Conservation (phyloP, 2,329 filamentous ascomycete genomes). For the Penicillium sp. region DNA sequence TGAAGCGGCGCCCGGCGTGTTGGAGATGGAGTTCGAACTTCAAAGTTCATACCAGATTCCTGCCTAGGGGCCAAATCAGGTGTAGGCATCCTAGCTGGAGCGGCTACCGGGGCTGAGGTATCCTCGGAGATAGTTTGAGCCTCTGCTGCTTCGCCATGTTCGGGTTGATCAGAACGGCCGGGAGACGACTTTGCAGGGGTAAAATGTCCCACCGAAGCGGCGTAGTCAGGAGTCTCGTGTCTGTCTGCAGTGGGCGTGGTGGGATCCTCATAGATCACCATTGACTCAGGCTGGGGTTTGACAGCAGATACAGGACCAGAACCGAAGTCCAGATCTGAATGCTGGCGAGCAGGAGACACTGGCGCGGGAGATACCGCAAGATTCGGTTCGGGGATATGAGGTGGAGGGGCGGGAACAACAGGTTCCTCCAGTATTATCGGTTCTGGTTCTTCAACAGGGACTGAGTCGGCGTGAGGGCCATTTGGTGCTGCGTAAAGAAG, state of each 20-base stretch:
- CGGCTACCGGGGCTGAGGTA: neutral
- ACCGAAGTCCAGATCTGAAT: constrained; percentile 5
- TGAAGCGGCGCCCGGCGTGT: constrained; percentile 22
- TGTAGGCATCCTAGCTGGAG: constrained; percentile 3
- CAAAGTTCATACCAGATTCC: constrained; percentile 12
- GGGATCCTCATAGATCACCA: constrained; percentile 31
- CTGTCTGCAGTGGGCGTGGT: constrained; percentile 18
- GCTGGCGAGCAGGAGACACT: neutral
- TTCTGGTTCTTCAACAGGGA: constrained; percentile 16
- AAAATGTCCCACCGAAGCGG: constrained; percentile 8
- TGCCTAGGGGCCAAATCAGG: constrained; percentile 15
- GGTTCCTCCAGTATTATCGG: constrained; percentile 11
- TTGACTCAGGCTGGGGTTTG: constrained; percentile 20
- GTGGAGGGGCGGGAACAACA: constrained; percentile 3
- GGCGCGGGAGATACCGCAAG: neutral
- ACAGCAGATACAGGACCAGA: constrained; percentile 9
- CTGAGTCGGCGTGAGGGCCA: constrained; percentile 9
- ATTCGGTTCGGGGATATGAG: constrained; percentile 3
- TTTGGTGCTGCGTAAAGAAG: neutral
- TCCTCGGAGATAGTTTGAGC: neutral
- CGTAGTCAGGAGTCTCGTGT: constrained; percentile 4
- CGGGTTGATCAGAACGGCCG: neutral
- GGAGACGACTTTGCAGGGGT: constrained; percentile 6
- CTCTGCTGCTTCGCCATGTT: neutral
- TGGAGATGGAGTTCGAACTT: constrained; percentile 19